Percentiles rank a stretch among this genome's conserved stretches.
These are phyloP conservation scores for Epichloe gansuensis DNA, from an alignment of 2,329 filamentous ascomycete genomes.

Conservation along the genomic window DNA sequence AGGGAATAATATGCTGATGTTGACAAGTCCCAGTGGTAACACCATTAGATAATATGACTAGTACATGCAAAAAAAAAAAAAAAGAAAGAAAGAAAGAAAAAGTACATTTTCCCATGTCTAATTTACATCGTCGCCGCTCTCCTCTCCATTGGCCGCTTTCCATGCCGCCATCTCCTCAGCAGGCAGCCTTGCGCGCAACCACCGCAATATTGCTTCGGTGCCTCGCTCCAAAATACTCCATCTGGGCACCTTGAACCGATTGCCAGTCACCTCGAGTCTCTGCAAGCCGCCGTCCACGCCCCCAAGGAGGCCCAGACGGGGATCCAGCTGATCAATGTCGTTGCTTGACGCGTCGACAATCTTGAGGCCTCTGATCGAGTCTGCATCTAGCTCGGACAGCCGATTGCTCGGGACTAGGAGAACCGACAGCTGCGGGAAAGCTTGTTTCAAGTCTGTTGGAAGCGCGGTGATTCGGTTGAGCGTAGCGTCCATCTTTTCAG, in stretches of 20 bases:
- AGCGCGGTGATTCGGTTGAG: slow-evolving; percentile 68
- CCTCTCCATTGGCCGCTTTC: slow-evolving; percentile 33
- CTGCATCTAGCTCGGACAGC: slow-evolving; percentile 59
- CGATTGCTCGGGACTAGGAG: slow-evolving; percentile 72
- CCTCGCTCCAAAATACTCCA: slow-evolving; percentile 77
- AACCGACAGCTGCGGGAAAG: slow-evolving; percentile 58
- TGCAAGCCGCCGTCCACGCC: slow-evolving; percentile 46
- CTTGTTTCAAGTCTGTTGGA: slow-evolving; percentile 47
- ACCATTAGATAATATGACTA: not conserved
- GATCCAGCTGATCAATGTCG: slow-evolving; percentile 69
- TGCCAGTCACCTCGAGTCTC: slow-evolving; percentile 68
- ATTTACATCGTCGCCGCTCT: slow-evolving; percentile 13
- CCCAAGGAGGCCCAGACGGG: slow-evolving; percentile 66
- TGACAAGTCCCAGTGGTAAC: not conserved
- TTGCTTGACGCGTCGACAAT: slow-evolving; percentile 76
- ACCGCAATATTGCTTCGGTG: slow-evolving; percentile 71
- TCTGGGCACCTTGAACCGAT: slow-evolving; percentile 76
- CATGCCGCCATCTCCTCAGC: slow-evolving; percentile 46
- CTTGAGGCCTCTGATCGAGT: slow-evolving; percentile 60
- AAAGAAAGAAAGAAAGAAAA: not conserved
- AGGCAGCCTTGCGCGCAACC: slow-evolving; percentile 67
- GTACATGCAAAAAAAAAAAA: not conserved
- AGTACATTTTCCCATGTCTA: not conserved
- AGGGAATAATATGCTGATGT: not conserved
- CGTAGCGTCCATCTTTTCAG: slow-evolving; percentile 69